Evolutionary conservation across 108 stramenopile species (phyloP), one percentile per base, ranked within the genome.

Genomic region (Nitzschia putrida): DNA sequence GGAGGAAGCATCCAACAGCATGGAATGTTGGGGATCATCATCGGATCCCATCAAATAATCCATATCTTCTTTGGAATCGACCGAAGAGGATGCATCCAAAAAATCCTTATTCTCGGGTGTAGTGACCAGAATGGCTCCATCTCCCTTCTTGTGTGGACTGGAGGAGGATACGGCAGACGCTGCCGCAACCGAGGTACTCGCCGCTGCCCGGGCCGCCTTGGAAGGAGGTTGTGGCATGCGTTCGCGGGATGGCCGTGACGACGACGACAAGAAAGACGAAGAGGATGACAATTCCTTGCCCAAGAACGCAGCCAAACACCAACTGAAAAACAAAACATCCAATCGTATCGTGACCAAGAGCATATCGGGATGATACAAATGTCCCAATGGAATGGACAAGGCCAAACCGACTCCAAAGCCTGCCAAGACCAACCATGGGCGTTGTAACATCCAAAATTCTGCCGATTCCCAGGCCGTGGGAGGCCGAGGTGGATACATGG

Each of bases 241-340:
- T 24, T 57, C 10, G 3, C 54, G 53, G 1, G 22, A 5, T 3
- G 47, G 4, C 18, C n/a, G 14, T 49, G 47, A 34, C 29, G 29
- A 34, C 29, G 29, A 34, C 29, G 29, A 34, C 29, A 4, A 34
- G 3, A 4, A 34, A 1, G 29, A 34, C 29, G 29, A 34, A 4
- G 29, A 34, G 1, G 29, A 34, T 34, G 29, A 61, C 21, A 24
- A 64, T 64, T 63, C 61, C 38, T 75, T 57, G 22, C 81, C 81
- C n/a, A 73, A 24, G 0, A 24, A 71, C 7, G 68, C 72, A 16
- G 81, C 76, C 29, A 54, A 41, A 61, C 57, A 45, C 68, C 72
- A 77, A 14, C 61, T 63, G 52, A 69, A 18, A 11, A 74, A 23
- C 42, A 83, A 55, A 3, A 74, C 61, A 75, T 83, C 82, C 22